Evolutionary conservation across 2,329 filamentous ascomycete species (phyloP), one percentile per base, ranked within the genome.

Genomic region (Colletotrichum tropicicola): DNA sequence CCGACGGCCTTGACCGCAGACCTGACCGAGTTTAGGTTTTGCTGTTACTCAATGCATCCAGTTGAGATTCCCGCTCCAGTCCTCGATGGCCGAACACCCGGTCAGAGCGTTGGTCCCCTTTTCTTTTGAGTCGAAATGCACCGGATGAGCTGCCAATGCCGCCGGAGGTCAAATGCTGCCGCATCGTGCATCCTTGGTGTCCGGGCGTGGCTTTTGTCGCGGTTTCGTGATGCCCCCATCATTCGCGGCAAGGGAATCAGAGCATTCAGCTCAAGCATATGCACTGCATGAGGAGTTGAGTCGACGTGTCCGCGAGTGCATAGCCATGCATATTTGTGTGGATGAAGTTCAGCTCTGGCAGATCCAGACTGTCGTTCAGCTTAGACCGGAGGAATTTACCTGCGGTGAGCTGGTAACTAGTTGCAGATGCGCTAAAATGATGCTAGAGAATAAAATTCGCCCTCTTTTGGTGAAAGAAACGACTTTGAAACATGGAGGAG

Each of bases 81-180:
- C 52, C 25, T 59, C 15, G 12, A 47, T 12, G 27, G 15, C 35
- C 49, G 57, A 65, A 65, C 57, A 27, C 61, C 35, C 49, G 61
- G 57, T 54, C 61, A 55, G 44, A 56, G 61, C 61, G 44, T 39
- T 45, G 43, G 61, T 51, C 57, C 57, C 49, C 27, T 39, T 54
- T 43, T 44, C 52, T n/a, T 17, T 9, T 28, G 28, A 6, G 15
- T 23, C 25, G 10, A 21, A 23, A 37, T 10, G 35, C 23, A 28
- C 49, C 45, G 37, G 54, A 54, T 28, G 23, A 37, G 30, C 49
- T 41, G 32, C 13, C 32, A 35, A 30, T 48, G 8, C 51, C 32
- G 43, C 35, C 49, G 30, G 43, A 55, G 27, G 17, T 44, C 25
- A 32, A 48, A 3, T 30, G 28, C 19, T 5, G 30, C 43, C 32